Evolutionary conservation across 805 yeast genomes (phyloP), one percentile per base, ranked within the genome.

Genomic region (Wickerhamomyces sydowiorum): DNA sequence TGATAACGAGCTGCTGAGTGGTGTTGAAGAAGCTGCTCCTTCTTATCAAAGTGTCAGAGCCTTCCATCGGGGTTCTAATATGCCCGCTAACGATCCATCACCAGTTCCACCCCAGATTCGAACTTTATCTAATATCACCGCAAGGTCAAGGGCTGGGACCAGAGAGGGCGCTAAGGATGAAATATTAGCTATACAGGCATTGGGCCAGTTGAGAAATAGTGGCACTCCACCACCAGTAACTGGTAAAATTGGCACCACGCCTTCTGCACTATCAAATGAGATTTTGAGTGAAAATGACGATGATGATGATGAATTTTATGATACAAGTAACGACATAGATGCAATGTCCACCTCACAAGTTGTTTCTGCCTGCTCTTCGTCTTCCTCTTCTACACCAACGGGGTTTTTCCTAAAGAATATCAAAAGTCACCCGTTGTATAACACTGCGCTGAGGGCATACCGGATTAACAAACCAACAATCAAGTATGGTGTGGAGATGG

Each of bases 401-500:
- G 43, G 43, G 19, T 32, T 20, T 13, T 32, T 32, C 9, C 19
- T 32, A 23, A 32, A 17, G 13, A 19, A 18, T 32, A 19, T 34
- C 14, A 35, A 37, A 32, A 18, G 29, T 22, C 28, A 40, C 29
- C 24, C 40, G 34, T 24, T 39, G 29, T 10, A 31, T 25, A 47
- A 46, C 35, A 40, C 47, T 31, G 59, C 56, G 5, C 50, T 52
- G 14, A 43, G 62, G 41, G 60, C 62, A 3, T 61, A 66, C 46
- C 55, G 66, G 45, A 54, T 59, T 27, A 69, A 73, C 30, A 66
- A 77, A 32, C 66, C 73, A 10, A 60, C 67, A 10, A 72, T 77
- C 54, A 71, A 72, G 53, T 78, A 76, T 57, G 82, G 81, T 18
- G 84, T 82, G 2, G 83, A 72, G 28, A 70, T 76, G 45, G 75